These are phyloP conservation scores for Penicillium sp. DNA, from an alignment of 2,329 filamentous ascomycete species.

Conservation along the genomic window DNA sequence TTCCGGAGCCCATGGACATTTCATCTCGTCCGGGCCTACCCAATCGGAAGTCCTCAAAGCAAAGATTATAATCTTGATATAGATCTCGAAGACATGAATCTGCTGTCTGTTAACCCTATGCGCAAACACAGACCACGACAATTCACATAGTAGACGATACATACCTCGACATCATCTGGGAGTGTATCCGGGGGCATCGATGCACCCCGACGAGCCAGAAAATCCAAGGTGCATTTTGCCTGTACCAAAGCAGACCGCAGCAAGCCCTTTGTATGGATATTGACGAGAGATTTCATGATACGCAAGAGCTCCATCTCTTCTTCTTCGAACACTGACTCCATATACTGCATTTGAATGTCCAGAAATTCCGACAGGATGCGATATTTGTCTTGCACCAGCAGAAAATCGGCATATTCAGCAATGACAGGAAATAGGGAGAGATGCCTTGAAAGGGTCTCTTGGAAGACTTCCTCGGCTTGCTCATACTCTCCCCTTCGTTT, in stretches of 20 bases:
- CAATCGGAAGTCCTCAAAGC: not conserved
- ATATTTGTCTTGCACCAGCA: not conserved
- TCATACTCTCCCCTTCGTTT: constrained; percentile 4
- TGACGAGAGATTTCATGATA: not conserved
- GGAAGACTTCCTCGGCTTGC: not conserved
- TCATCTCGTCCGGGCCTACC: not conserved
- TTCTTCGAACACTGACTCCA: not conserved
- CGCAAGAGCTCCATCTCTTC: not conserved
- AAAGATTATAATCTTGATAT: not conserved
- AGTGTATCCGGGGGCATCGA: not conserved
- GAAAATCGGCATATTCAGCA: not conserved
- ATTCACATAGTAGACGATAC: not conserved
- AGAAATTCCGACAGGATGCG: not conserved
- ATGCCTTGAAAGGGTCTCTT: not conserved
- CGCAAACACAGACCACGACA: no score
- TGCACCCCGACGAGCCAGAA: not conserved
- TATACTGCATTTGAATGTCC: not conserved
- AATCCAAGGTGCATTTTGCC: not conserved
- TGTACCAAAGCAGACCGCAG: not conserved
- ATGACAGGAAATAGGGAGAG: not conserved
- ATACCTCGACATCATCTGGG: not conserved
- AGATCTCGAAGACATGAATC: not conserved
- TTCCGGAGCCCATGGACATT: not conserved
- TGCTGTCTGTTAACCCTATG: not conserved
- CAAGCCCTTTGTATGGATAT: not conserved